A percentile compares a stretch with the other conserved stretches of the same genome.
phyloP scores from a whole-genome alignment of 495 filamentous ascomycete genomes.

The Mytilinidion resinicola region DNA sequence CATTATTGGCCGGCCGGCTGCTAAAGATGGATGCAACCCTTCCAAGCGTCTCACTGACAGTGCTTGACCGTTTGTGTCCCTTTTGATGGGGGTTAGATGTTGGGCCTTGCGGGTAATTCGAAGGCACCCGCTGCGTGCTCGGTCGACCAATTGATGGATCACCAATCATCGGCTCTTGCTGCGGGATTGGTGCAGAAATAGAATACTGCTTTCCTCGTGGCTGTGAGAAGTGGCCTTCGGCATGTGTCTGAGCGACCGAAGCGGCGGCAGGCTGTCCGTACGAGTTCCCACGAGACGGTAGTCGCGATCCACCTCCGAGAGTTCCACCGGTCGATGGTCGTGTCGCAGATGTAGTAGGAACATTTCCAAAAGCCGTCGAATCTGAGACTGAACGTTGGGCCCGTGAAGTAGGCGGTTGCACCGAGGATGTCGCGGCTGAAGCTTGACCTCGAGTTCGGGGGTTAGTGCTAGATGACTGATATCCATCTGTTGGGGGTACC shows the following conservation, averaged over 20 bases:
- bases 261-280: constrained; percentile 87
- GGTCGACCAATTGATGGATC: constrained; percentile 22
- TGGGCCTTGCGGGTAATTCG: constrained; percentile 2
- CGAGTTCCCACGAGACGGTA: constrained; percentile 71
- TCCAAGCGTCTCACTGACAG: constrained; percentile 27
- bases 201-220: constrained; percentile 71
- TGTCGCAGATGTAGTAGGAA: constrained; percentile 43
- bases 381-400: constrained; percentile 52
- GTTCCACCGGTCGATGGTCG: constrained; percentile 80
- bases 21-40: constrained; percentile 25
- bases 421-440: constrained; percentile 41
- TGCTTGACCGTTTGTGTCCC: constrained; percentile 26
- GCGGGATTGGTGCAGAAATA: constrained; percentile 57
- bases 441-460: constrained; percentile 43
- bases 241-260: constrained; percentile 82
- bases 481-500: constrained; percentile 23
- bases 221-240: constrained; percentile 82
- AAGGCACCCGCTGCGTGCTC: constrained; percentile 15
- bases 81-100: not conserved
- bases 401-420: constrained; percentile 44
- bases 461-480: constrained; percentile 28
- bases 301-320: constrained; percentile 52
- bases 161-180: constrained; percentile 14
- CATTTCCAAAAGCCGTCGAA: constrained; percentile 43
- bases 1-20: constrained; percentile 13